phyloP scores from a whole-genome alignment of 164 flowering plant genomes.

The Taxillus chinensis region DNA sequence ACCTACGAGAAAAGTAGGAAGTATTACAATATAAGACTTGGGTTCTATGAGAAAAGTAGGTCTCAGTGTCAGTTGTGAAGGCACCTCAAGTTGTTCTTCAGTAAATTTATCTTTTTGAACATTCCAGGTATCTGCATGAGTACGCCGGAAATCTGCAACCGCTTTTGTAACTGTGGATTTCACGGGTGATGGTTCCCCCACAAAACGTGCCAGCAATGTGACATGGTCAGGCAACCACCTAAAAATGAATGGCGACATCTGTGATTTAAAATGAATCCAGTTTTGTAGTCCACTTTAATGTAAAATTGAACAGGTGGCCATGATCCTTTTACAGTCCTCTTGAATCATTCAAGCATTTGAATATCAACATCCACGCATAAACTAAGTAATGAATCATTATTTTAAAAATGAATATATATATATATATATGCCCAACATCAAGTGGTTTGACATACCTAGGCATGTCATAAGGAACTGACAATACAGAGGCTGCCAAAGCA shows the following conservation, averaged over 20 bases:
- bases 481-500: conserved; percentile 85
- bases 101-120: conserved; percentile 76
- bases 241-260: conserved; percentile 3
- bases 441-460: conserved; percentile 52
- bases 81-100: conserved; percentile 93
- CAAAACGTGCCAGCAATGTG: conserved; percentile 77
- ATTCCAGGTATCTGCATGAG: conserved; percentile 99
- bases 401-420: not conserved
- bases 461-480: conserved; percentile 96
- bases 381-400: not conserved
- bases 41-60: not conserved
- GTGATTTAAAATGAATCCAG: no score
- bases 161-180: conserved; percentile 92
- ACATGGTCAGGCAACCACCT: conserved; percentile 97
- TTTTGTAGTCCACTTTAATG: no score
- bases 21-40: not conserved
- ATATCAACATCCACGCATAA: not conserved
- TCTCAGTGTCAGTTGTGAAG: not conserved
- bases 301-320: no score
- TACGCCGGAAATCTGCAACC: conserved; percentile 85
- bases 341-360: not conserved
- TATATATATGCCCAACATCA: not conserved
- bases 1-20: conserved; percentile 43
- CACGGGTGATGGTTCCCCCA: conserved; percentile 82
- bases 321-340: no score